A percentile compares a stretch with the other conserved stretches of the same genome.
phyloP scores from a whole-genome alignment of 2,329 filamentous ascomycete genomes.

The Fusarium bactridioides region DNA sequence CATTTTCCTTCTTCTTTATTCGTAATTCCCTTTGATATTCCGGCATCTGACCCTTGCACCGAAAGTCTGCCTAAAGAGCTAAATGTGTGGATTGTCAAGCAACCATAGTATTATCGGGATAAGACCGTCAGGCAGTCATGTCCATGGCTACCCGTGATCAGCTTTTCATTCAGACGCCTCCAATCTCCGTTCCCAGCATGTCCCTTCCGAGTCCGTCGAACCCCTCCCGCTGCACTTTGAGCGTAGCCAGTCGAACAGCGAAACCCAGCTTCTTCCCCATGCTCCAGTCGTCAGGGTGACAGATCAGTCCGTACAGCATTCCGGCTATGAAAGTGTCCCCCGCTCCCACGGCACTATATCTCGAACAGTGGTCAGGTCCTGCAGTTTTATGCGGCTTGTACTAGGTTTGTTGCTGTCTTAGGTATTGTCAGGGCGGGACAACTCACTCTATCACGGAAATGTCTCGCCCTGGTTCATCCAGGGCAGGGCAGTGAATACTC shows the following conservation, averaged over 20 bases:
- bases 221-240: conserved; percentile 73
- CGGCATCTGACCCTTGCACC: conserved; percentile 30
- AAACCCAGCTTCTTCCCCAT: conserved; percentile 61
- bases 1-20: neutral
- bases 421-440: conserved; percentile 44
- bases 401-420: conserved; percentile 8
- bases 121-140: conserved; percentile 11
- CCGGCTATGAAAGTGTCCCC: conserved; percentile 81
- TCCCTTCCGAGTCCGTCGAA: conserved; percentile 61
- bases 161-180: conserved; percentile 11
- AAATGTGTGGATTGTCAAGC: conserved; percentile 23
- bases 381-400: conserved; percentile 22
- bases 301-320: conserved; percentile 69
- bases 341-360: conserved; percentile 71
- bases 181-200: conserved; percentile 33
- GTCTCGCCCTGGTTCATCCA: conserved; percentile 45
- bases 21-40: conserved; percentile 13
- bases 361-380: conserved; percentile 35
- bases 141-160: conserved; percentile 3
- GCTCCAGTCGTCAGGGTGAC: conserved; percentile 58
- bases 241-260: conserved; percentile 71
- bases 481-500: conserved; percentile 51
- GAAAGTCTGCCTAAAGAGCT: conserved; percentile 4
- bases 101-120: conserved; percentile 23
- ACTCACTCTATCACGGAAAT: conserved; percentile 68